These are phyloP conservation scores for Marasmius oreades DNA, from an alignment of 1,284 basidiomycete genomes.

Conservation along the genomic window DNA sequence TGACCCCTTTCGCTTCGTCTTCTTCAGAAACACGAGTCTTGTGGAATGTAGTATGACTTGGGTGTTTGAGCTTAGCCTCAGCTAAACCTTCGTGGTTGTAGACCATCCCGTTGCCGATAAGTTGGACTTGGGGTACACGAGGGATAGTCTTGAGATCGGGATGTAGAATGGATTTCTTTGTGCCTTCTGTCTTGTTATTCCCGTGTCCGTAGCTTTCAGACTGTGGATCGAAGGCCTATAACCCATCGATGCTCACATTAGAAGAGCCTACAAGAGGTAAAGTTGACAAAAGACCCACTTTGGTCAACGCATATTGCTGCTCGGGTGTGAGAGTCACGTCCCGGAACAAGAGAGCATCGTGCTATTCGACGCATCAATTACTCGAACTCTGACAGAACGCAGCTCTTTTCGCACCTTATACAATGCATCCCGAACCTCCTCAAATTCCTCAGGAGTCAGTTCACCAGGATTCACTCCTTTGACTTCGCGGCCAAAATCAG, in stretches of 20 bases:
- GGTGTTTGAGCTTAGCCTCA: constrained; percentile 71
- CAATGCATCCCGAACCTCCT: constrained; percentile 56
- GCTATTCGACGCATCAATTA: constrained; percentile 35
- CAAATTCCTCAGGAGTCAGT: constrained; percentile 43
- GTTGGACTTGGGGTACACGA: constrained; percentile 80
- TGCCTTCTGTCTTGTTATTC: constrained; percentile 75
- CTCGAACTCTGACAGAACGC: not conserved
- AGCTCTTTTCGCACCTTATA: constrained; percentile 51
- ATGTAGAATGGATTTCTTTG: constrained; percentile 75
- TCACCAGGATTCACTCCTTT: constrained; percentile 41
- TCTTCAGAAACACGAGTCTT: constrained; percentile 75
- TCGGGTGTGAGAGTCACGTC: constrained; percentile 69
- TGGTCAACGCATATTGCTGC: constrained; percentile 80
- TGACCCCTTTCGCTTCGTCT: constrained; percentile 73
- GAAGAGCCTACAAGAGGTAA: constrained; percentile 28
- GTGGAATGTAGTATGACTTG: constrained; percentile 88
- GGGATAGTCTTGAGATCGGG: constrained; percentile 87
- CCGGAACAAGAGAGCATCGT: constrained; percentile 74
- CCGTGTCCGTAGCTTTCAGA: constrained; percentile 79
- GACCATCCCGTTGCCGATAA: constrained; percentile 79
- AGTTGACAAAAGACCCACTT: constrained; percentile 41
- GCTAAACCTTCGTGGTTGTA: constrained; percentile 76
- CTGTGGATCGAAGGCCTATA: constrained; percentile 68
- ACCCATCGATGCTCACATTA: not conserved
- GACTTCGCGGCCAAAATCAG: constrained; percentile 46